phyloP scores from a whole-genome alignment of 805 yeast genomes.

The Peterozyma toletana region DNA sequence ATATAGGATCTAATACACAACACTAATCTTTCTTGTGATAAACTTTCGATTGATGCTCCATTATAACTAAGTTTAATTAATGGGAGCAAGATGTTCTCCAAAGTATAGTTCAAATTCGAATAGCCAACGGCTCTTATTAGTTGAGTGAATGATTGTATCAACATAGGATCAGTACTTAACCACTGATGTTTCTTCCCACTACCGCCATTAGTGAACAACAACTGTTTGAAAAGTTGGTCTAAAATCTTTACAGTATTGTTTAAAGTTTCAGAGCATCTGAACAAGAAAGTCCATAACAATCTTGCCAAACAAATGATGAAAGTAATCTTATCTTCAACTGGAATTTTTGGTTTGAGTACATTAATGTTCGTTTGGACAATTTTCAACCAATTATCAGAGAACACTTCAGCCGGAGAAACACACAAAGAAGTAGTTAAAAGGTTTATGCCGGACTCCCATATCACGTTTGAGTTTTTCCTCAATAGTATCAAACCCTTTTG shows the following conservation, averaged over 20 bases:
- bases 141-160: constrained; percentile 64
- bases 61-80: constrained; percentile 56
- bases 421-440: constrained; percentile 68
- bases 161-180: constrained; percentile 56
- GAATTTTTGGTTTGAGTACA: constrained; percentile 56
- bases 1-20: constrained; percentile 67
- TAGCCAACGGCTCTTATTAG: constrained; percentile 73
- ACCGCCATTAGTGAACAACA: constrained; percentile 35
- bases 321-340: constrained; percentile 41
- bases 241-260: constrained; percentile 80
- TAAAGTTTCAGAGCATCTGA: constrained; percentile 80
- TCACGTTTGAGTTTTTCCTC: constrained; percentile 34
- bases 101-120: constrained; percentile 67
- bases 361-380: constrained; percentile 56
- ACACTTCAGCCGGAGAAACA: constrained; percentile 74
- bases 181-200: constrained; percentile 61
- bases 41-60: constrained; percentile 49
- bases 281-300: constrained; percentile 83
- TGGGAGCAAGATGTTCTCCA: constrained; percentile 74
- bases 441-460: constrained; percentile 64
- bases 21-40: constrained; percentile 64
- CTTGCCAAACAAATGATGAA: constrained; percentile 63
- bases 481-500: constrained; percentile 34
- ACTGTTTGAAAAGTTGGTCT: constrained; percentile 53
- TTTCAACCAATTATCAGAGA: constrained; percentile 63